These are phyloP conservation scores for Urostyla sp. DNA, from an alignment of 73 alveolate genomes.

Conservation along the genomic window DNA sequence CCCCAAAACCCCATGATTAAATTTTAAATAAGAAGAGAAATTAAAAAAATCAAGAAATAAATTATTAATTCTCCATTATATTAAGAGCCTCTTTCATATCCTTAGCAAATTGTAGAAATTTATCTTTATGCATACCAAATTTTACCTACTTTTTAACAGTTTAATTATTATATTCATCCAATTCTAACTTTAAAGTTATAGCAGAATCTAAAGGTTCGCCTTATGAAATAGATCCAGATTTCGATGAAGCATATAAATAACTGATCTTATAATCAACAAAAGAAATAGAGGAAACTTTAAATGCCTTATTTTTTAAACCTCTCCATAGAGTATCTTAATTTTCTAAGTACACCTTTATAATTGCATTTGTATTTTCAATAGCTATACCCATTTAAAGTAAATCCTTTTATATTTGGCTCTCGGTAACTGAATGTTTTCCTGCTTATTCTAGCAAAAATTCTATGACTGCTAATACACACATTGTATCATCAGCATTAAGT, in stretches of 20 bases:
- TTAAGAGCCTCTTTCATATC: slow-evolving; percentile 53
- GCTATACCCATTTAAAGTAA: slow-evolving; percentile 67
- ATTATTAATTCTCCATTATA: slow-evolving; percentile 30
- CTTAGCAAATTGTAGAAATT: slow-evolving; percentile 22
- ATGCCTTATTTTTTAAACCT: slow-evolving; percentile 11
- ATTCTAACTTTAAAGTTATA: slow-evolving; percentile 19
- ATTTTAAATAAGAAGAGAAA: no score
- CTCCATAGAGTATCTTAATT: slow-evolving; percentile 17
- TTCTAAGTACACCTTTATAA: slow-evolving; percentile 46
- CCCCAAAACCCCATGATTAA: no score
- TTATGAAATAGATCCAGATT: slow-evolving; percentile 42
- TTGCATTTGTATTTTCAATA: slow-evolving; percentile 51
- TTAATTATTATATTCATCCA: slow-evolving; percentile 11
- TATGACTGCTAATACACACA: slow-evolving; percentile 50
- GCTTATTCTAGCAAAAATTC: slow-evolving; percentile 60
- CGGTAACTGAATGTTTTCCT: slow-evolving; percentile 40
- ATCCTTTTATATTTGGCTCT: slow-evolving; percentile 43
- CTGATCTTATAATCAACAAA: slow-evolving; percentile 27
- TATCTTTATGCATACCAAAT: slow-evolving; percentile 48
- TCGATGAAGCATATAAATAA: slow-evolving; percentile 35
- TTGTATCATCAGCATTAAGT: slow-evolving; percentile 52
- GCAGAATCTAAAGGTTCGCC: slow-evolving; percentile 51
- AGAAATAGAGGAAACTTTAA: slow-evolving; percentile 26
- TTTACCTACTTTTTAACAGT: slow-evolving; percentile 5
- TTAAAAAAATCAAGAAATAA: no score